Percentiles rank a stretch among this genome's conserved stretches.
These are phyloP conservation scores for Talaromyces verruculosus DNA, from an alignment of 2,329 filamentous ascomycete species.

Conservation along the genomic window DNA sequence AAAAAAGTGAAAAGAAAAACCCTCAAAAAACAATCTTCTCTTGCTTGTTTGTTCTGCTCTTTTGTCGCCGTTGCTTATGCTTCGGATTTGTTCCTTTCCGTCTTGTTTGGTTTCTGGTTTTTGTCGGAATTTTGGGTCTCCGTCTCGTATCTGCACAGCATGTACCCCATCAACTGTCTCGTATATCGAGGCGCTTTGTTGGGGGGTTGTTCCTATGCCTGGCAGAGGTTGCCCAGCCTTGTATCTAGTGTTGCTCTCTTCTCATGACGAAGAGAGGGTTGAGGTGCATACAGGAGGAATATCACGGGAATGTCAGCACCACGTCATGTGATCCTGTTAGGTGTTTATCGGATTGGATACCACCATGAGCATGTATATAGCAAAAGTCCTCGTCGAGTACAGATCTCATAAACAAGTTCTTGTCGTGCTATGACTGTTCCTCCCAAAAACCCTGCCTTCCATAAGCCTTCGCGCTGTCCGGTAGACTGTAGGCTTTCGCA, in stretches of 20 bases:
- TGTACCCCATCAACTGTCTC: conserved; percentile 11
- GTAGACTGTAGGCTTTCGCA: conserved; percentile 47
- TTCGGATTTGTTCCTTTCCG: neutral
- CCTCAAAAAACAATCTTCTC: neutral
- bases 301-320: neutral
- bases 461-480: conserved; percentile 52
- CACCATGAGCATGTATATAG: neutral
- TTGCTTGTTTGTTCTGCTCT: neutral
- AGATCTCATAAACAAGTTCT: neutral
- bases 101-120: neutral
- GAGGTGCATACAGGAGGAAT: neutral
- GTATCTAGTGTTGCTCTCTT: neutral
- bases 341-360: neutral
- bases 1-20: neutral
- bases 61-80: neutral
- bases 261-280: neutral
- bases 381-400: neutral
- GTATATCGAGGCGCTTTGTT: conserved; percentile 7
- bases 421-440: neutral
- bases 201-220: neutral
- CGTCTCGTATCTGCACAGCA: conserved; percentile 3
- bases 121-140: neutral
- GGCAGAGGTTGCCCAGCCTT: neutral
- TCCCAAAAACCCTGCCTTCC: conserved; percentile 49
- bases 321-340: neutral